Evolutionary conservation across 352 stramenopile genomes (phyloP).

Genomic region (Pythium apleroticum): DNA sequence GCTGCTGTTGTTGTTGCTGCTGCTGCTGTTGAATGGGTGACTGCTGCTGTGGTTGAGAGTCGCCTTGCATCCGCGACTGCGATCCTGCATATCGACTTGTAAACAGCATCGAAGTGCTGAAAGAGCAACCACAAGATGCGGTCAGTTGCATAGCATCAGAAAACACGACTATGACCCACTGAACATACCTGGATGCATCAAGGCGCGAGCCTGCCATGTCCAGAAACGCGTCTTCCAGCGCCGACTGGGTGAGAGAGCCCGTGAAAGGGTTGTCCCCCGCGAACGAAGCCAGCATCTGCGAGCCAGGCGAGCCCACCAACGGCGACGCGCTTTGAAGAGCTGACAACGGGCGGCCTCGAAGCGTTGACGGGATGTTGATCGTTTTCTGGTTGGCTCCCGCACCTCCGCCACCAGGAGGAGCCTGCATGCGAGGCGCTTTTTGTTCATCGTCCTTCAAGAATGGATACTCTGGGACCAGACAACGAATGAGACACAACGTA

Average conservation of each 20-base stretch:
- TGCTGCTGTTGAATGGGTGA: conserved; percentile 20
- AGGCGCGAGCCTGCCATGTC: conserved; percentile 81
- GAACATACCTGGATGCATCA: conserved; percentile 56
- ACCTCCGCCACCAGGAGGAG: not conserved
- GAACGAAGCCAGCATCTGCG: conserved; percentile 57
- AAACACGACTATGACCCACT: not conserved
- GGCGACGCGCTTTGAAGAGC: conserved; percentile 14
- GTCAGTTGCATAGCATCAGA: not conserved
- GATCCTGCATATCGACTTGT: conserved; percentile 47
- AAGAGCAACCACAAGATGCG: not conserved
- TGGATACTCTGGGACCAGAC: conserved; percentile 43
- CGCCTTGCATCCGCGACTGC: conserved; percentile 29
- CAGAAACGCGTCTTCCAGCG: conserved; percentile 81
- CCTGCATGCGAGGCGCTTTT: conserved; percentile 13
- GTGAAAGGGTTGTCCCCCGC: conserved; percentile 60
- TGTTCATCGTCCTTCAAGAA: conserved; percentile 66
- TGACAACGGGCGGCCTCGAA: conserved; percentile 16
- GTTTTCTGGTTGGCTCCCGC: not conserved
- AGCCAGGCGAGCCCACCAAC: conserved; percentile 52
- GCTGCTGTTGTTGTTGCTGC: not conserved
- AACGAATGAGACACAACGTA: not conserved
- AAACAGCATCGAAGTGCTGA: conserved; percentile 37
- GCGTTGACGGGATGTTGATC: not conserved
- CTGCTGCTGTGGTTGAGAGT: conserved; percentile 19
- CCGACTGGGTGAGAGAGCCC: conserved; percentile 75